Evolutionary conservation across 1,139 yeast genomes (phyloP).

Genomic region (Hanseniaspora sp.): DNA sequence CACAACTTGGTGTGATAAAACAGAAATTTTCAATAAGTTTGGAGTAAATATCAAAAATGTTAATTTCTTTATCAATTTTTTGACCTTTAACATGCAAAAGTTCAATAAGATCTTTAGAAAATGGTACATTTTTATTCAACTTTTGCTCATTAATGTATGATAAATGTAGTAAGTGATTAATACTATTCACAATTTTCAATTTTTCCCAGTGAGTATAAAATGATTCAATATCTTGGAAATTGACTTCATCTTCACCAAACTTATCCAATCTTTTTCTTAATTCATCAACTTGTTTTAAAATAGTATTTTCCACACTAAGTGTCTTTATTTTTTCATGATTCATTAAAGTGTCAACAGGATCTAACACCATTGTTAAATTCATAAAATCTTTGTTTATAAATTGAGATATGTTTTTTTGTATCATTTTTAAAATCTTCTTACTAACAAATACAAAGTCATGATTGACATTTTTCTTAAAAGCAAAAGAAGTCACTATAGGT

Average conservation of each 20-base stretch:
- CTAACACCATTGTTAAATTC: background rate
- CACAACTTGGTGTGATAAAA: slow-evolving; percentile 79
- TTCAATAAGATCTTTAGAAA: slow-evolving; percentile 40
- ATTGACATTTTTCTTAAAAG: slow-evolving; percentile 55
- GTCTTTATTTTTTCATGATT: background rate
- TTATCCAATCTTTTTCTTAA: slow-evolving; percentile 10
- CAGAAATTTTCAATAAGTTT: slow-evolving; percentile 64
- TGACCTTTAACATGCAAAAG: slow-evolving; percentile 22
- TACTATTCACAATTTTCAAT: slow-evolving; percentile 40
- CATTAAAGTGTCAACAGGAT: slow-evolving; percentile 32
- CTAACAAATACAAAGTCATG: slow-evolving; percentile 37
- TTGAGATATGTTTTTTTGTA: slow-evolving; percentile 29
- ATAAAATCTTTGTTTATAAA: slow-evolving; percentile 21
- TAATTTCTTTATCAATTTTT: slow-evolving; percentile 25
- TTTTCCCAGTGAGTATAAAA: slow-evolving; percentile 51
- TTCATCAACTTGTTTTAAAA: slow-evolving; percentile 29
- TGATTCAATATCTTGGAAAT: slow-evolving; percentile 37
- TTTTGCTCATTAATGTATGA: slow-evolving; percentile 55
- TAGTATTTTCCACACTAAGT: background rate
- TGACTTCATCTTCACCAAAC: slow-evolving; percentile 7
- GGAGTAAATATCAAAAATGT: slow-evolving; percentile 29
- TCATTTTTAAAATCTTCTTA: slow-evolving; percentile 32
- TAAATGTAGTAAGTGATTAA: slow-evolving; percentile 45
- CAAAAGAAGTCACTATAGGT: slow-evolving; percentile 84
- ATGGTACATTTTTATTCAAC: slow-evolving; percentile 47